phyloP scores from a whole-genome alignment of 2,329 filamentous ascomycete species.

The Pyrenochaeta sp. region DNA sequence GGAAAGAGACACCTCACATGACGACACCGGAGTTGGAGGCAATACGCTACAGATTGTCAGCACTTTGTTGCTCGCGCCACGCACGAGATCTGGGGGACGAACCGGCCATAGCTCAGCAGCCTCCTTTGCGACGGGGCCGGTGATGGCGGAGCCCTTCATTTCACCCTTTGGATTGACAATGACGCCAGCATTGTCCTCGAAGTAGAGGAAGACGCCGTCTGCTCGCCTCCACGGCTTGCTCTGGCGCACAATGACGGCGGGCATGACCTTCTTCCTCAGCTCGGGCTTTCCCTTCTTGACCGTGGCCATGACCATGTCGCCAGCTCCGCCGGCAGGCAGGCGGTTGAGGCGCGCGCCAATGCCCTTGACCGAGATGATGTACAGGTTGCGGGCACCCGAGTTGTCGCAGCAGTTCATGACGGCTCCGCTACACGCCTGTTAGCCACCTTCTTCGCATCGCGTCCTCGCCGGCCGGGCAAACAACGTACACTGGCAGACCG shows the following conservation, averaged over 20 bases:
- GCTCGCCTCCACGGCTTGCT: slow-evolving; percentile 99
- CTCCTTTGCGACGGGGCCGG: slow-evolving; percentile 98
- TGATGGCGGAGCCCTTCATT: slow-evolving; percentile 99
- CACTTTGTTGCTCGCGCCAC: not conserved
- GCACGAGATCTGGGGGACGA: slow-evolving; percentile 54
- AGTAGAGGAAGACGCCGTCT: slow-evolving; percentile 99
- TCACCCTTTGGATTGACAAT: slow-evolving; percentile 99
- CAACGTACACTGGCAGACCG: slow-evolving; percentile 97
- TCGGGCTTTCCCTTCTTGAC: slow-evolving; percentile 99
- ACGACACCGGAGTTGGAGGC: slow-evolving; percentile 99
- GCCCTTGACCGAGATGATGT: slow-evolving; percentile 99
- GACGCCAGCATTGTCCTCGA: slow-evolving; percentile 99
- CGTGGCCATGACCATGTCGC: slow-evolving; percentile 99
- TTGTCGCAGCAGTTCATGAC: slow-evolving; percentile 99
- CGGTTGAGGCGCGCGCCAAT: slow-evolving; percentile 97
- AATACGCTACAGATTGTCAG: slow-evolving; percentile 76
- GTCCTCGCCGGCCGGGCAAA: slow-evolving; percentile 8
- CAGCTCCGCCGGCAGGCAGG: slow-evolving; percentile 95
- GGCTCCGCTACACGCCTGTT: slow-evolving; percentile 73
- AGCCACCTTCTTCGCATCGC: slow-evolving; percentile 29
- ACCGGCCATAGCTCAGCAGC: slow-evolving; percentile 99
- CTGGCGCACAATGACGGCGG: slow-evolving; percentile 97
- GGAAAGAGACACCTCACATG: slow-evolving; percentile 75
- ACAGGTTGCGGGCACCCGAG: slow-evolving; percentile 97
- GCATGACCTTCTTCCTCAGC: slow-evolving; percentile 99